These are phyloP conservation scores for Lichtheimia corymbifera DNA, from an alignment of 371 early-diverging fungal genomes.

Conservation along the genomic window DNA sequence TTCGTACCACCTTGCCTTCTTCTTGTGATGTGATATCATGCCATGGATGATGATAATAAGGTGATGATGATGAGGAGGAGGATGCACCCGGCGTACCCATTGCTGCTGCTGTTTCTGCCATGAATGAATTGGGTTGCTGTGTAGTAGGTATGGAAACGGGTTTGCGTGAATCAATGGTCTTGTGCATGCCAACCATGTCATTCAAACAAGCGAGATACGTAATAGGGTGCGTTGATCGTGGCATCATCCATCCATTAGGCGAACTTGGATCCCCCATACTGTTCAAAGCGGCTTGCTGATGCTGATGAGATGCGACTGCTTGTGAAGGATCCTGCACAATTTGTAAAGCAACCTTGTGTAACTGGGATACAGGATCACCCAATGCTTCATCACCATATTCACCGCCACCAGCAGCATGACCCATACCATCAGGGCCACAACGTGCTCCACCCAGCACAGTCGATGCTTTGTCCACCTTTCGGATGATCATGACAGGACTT, in stretches of 20 bases:
- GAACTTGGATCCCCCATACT: background rate
- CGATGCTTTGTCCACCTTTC: conserved; percentile 75
- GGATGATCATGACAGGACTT: conserved; percentile 73
- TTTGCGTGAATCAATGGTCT: conserved; percentile 61
- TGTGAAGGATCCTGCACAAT: conserved; percentile 50
- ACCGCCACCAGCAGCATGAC: conserved; percentile 20
- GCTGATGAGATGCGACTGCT: conserved; percentile 1
- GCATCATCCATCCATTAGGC: conserved; percentile 23
- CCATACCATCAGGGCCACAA: conserved; percentile 7
- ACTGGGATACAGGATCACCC: conserved; percentile 79
- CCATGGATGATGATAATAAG: conserved; percentile 10
- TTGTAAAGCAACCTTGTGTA: conserved; percentile 90
- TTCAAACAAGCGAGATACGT: conserved; percentile 77
- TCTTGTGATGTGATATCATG: conserved; percentile 25
- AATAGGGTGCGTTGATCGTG: conserved; percentile 48
- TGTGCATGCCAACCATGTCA: conserved; percentile 79
- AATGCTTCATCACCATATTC: conserved; percentile 44
- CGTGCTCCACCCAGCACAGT: conserved; percentile 59
- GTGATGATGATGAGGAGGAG: background rate
- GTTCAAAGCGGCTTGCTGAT: background rate
- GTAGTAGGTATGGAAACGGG: conserved; percentile 4
- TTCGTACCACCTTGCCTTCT: conserved; percentile 45
- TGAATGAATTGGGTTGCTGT: conserved; percentile 2
- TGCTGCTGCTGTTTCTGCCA: too few relatives aligned
- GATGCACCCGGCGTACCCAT: background rate